phyloP scores from a whole-genome alignment of 176 grass and related monocot genomes.

The Musa schizocarpa region DNA sequence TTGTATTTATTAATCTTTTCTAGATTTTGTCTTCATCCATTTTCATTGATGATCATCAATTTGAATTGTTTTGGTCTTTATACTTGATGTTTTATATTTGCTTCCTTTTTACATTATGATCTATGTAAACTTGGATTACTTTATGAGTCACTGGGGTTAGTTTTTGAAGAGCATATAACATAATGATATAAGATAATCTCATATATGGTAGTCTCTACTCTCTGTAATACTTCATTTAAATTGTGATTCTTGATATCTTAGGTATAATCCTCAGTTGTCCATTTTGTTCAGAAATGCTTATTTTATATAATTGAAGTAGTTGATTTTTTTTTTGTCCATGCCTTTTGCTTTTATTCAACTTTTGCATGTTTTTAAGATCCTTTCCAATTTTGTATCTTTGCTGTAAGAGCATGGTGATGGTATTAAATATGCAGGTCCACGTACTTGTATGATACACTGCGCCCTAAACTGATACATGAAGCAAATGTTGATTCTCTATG shows the following conservation, averaged over 20 bases:
- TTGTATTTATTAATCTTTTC: not conserved
- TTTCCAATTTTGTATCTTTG: not conserved
- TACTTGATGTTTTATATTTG: no score
- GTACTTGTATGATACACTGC: constrained; percentile 86
- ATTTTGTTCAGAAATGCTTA: not conserved
- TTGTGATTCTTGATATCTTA: not conserved
- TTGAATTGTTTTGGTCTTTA: no score
- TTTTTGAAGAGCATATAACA: no score
- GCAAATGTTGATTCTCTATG: constrained; percentile 84
- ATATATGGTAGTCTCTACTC: not conserved
- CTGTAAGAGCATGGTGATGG: not conserved
- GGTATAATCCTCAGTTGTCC: not conserved
- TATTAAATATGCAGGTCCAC: constrained; percentile 50
- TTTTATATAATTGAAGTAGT: constrained; percentile 1
- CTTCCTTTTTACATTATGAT: no score
- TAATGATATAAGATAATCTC: no score
- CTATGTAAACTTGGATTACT: no score
- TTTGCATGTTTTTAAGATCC: not conserved
- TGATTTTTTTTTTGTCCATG: not conserved
- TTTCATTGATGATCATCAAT: no score
- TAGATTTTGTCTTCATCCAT: no score
- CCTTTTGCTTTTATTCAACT: not conserved
- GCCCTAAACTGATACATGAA: constrained; percentile 95
- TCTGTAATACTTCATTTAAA: not conserved
- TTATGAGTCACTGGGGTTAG: no score